Conservation (phyloP, 768 basidiomycete genomes). For the Collybia sordida region DNA sequence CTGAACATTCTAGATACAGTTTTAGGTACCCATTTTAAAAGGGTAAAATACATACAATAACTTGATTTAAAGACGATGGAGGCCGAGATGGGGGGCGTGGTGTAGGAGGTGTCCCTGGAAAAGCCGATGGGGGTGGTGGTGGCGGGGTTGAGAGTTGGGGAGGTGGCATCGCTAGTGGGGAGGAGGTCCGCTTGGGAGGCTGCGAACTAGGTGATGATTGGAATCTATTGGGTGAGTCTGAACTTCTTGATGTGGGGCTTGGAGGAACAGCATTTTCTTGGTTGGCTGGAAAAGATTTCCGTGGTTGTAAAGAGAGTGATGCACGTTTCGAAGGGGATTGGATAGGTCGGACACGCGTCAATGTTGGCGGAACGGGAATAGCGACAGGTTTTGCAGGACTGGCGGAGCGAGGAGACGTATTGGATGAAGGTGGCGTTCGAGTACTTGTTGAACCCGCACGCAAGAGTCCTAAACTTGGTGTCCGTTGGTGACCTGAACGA, state of each 20-base stretch:
- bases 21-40: neutral
- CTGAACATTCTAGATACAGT: conserved; percentile 9
- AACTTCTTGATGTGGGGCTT: conserved; percentile 24
- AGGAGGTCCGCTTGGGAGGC: conserved; percentile 32
- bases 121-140: conserved; percentile 16
- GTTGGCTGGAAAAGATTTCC: conserved; percentile 45
- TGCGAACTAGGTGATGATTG: conserved; percentile 19
- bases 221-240: conserved; percentile 10
- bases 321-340: conserved; percentile 63
- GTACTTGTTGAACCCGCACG: conserved; percentile 32
- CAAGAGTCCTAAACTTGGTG: conserved; percentile 46
- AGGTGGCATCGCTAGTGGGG: conserved; percentile 37
- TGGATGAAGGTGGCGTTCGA: conserved; percentile 41
- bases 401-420: conserved; percentile 58
- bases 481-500: conserved; percentile 60
- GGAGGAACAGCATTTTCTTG: conserved; percentile 30
- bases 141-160: conserved; percentile 26
- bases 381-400: conserved; percentile 56
- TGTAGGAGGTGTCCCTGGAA: conserved; percentile 21
- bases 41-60: conserved; percentile 7
- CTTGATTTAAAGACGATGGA: conserved; percentile 21
- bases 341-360: conserved; percentile 22
- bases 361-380: conserved; percentile 22
- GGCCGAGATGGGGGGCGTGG: conserved; percentile 26
- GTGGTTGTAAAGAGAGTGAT: conserved; percentile 45